These are phyloP conservation scores for Henckelia pumila DNA, from an alignment of 257 asterid genomes.

Conservation along the genomic window DNA sequence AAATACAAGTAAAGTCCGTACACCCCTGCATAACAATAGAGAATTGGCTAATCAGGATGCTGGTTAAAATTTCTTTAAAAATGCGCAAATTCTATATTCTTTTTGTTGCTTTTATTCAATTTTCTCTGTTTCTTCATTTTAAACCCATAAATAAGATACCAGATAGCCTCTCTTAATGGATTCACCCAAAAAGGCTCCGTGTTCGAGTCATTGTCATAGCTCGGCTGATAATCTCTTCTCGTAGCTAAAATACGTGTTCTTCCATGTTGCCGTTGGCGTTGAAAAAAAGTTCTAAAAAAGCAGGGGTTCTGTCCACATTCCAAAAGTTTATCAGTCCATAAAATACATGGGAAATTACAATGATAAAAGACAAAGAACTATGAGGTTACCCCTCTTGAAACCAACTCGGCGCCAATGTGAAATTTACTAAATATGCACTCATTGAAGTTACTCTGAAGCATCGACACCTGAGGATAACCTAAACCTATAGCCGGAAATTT, in stretches of 20 bases:
- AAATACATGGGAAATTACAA: slow-evolving; percentile 1
- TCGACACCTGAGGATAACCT: slow-evolving; percentile 28
- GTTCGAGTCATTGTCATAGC: slow-evolving; percentile 35
- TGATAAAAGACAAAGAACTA: slow-evolving; percentile 14
- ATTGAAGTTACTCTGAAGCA: slow-evolving; percentile 20
- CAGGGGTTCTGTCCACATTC: slow-evolving; percentile 29
- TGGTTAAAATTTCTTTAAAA: no score
- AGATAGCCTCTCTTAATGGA: slow-evolving; percentile 33
- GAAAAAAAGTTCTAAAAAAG: slow-evolving; percentile 24
- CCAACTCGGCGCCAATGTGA: slow-evolving; percentile 15
- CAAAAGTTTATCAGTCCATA: slow-evolving; percentile 13
- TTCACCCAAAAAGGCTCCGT: slow-evolving; percentile 53
- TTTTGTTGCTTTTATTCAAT: not conserved
- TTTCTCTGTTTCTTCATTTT: not conserved
- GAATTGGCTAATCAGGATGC: slow-evolving; percentile 23
- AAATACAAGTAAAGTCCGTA: slow-evolving; percentile 42
- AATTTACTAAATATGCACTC: slow-evolving; percentile 26
- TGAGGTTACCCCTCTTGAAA: slow-evolving; percentile 34
- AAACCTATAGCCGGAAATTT: slow-evolving; percentile 26
- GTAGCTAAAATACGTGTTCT: slow-evolving; percentile 31
- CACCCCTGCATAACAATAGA: slow-evolving; percentile 40
- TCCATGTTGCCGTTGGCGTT: slow-evolving; percentile 25
- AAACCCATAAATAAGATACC: slow-evolving; percentile 39
- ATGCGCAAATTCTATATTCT: not conserved
- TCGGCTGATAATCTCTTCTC: slow-evolving; percentile 52